Base-by-base conservation (phyloP, 2,329 filamentous ascomycete genomes). In the Coniosporium tulheliwenetii region DNA sequence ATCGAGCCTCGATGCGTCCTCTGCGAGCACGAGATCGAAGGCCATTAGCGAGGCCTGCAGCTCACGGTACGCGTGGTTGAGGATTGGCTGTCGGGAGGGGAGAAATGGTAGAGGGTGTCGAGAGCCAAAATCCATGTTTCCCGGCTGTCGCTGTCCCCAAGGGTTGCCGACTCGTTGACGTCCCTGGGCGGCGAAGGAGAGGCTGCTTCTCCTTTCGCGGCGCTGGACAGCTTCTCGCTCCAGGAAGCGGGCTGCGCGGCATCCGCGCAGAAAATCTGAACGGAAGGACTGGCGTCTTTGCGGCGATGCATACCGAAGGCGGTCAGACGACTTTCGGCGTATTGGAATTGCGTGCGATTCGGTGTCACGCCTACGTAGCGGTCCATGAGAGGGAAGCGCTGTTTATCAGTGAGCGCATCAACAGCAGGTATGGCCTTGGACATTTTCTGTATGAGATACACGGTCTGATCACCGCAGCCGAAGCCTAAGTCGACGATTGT, bases 381-480 rank as follows among this genome's bases (percentile, higher is more conserved):
- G 41, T 67, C 61, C 10, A 34, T 14, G 32, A 34, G 32, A 14
- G 12, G 32, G 3, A 34, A 14, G 12, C 32, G 32, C 32, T 34
- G 32, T 34, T 34, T 34, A 8, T 34, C 32, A 14, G 32, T 12
- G 12, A n/a, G 12, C 32, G 32, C 32, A n/a, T 34, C 32, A 14
- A 14, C 14, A 14, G 32, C 32, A 14, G 12, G 32, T 8, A 14
- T 14, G 32, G 12, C 14, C 32, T 34, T 34, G 32, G 14, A 34
- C 3, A 34, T 3, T 34, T 34, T 34, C 12, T 34, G 32, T 5
- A 14, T 60, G 16, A 75, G 48, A 41, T 68, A 63, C 14, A 69
- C 50, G 0, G 65, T 70, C 50, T 77, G 73, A 46, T 77, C 71
- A 30, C 73, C 73, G 45, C 73, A 77, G 8, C 73, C 73, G 44